phyloP scores from a whole-genome alignment of 2,329 filamentous ascomycete species.

The Fusarium sp. region DNA sequence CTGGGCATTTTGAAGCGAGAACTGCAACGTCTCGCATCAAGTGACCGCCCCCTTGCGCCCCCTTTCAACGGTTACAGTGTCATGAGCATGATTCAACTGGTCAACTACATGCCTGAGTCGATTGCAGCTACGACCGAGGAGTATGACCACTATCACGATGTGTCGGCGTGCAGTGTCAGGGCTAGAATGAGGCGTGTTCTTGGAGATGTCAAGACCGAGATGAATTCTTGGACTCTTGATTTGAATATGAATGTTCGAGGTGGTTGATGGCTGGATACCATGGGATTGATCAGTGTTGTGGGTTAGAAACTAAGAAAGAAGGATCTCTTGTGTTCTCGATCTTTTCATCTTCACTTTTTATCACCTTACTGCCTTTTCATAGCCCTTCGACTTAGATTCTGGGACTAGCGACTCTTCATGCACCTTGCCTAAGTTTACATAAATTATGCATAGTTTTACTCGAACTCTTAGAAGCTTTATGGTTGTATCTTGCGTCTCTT shows the following conservation, averaged over 20 bases:
- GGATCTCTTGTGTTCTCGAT: not conserved
- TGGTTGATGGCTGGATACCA: not conserved
- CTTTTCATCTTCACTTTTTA: too few relatives aligned
- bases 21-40: not conserved
- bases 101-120: not conserved
- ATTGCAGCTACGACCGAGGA: not conserved
- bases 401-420: too few relatives aligned
- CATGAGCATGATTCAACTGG: not conserved
- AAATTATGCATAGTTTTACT: too few relatives aligned
- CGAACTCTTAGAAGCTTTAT: too few relatives aligned
- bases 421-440: too few relatives aligned
- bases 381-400: too few relatives aligned
- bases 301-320: accelerated
- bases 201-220: not conserved
- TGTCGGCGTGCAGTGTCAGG: not conserved
- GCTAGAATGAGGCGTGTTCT: not conserved
- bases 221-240: not conserved
- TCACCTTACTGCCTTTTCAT: too few relatives aligned
- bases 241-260: not conserved
- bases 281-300: not conserved
- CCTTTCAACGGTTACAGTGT: not conserved
- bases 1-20: not conserved
- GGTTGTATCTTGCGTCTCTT: too few relatives aligned
- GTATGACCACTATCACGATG: not conserved
- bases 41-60: accelerated